These are phyloP conservation scores for Paragyromitra xinjiangensis DNA, from an alignment of 495 filamentous ascomycete species.

Conservation along the genomic window DNA sequence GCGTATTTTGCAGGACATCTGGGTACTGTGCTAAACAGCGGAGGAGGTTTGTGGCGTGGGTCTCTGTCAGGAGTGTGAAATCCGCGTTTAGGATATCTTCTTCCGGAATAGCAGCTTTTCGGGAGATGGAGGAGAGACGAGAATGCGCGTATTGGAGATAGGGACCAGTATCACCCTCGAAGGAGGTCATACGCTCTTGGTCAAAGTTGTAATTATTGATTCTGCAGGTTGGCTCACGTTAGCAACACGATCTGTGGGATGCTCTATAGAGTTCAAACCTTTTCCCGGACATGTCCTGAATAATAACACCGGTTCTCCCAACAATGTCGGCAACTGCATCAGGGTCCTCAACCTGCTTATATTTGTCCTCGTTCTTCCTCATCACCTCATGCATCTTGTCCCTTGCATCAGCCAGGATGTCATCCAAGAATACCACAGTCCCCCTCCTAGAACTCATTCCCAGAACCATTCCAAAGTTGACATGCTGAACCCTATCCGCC, in stretches of 20 bases:
- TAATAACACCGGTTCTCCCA: constrained; percentile 71
- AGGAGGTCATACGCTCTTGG: constrained; percentile 72
- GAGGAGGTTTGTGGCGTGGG: constrained; percentile 69
- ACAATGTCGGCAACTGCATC: constrained; percentile 66
- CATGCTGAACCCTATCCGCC: constrained; percentile 66
- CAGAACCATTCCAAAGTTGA: constrained; percentile 70
- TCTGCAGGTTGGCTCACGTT: constrained; percentile 55
- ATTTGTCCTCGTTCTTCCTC: constrained; percentile 69
- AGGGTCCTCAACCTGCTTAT: constrained; percentile 68
- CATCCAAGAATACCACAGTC: constrained; percentile 67
- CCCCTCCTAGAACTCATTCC: constrained; percentile 73
- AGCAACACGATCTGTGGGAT: background rate
- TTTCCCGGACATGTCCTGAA: constrained; percentile 73
- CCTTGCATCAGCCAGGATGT: constrained; percentile 69
- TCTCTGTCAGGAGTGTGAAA: constrained; percentile 67
- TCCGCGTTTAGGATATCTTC: constrained; percentile 68
- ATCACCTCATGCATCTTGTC: constrained; percentile 74
- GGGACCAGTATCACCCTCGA: constrained; percentile 75
- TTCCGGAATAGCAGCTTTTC: constrained; percentile 63
- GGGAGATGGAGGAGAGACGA: constrained; percentile 70
- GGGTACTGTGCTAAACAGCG: constrained; percentile 71
- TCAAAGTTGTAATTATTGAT: constrained; percentile 73
- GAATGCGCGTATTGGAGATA: constrained; percentile 76
- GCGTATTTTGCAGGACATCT: constrained; percentile 70
- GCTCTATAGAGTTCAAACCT: constrained; percentile 59